Conservation (phyloP, 1,284 basidiomycete species). For the Ganoderma sp. region DNA sequence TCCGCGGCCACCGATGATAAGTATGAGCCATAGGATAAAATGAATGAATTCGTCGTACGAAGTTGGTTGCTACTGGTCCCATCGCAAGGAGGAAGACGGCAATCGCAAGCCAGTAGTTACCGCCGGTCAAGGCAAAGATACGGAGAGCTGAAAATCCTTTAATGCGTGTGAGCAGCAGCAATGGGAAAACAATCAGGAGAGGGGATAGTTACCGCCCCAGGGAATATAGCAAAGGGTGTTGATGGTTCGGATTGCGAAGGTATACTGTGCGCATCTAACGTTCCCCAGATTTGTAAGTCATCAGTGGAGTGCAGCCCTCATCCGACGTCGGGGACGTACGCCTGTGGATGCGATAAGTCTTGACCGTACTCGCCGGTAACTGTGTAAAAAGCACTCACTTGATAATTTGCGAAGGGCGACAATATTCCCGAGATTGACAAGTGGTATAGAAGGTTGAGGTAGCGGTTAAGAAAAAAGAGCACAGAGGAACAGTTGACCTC, state of each 20-base stretch:
- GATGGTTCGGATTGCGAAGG: neutral
- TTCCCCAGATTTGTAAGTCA: neutral
- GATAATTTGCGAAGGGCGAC: neutral
- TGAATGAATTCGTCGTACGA: neutral
- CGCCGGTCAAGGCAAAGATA: conserved; percentile 13
- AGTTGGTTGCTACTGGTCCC: conserved; percentile 10
- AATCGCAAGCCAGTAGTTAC: neutral
- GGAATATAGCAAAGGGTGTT: conserved; percentile 11
- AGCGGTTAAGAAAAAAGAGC: conserved; percentile 10
- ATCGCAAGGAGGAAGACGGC: conserved; percentile 7
- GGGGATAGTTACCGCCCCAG: conserved; percentile 6
- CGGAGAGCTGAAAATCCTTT: conserved; percentile 20
- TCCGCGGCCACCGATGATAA: neutral
- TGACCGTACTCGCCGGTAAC: neutral
- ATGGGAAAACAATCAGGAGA: neutral
- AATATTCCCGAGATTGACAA: neutral
- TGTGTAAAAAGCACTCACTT: neutral
- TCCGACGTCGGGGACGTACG: neutral
- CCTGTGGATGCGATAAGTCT: neutral
- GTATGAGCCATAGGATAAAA: too few species aligned
- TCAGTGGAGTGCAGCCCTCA: neutral
- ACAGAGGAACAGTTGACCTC: conserved; percentile 1
- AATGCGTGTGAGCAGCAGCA: neutral
- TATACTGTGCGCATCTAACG: conserved; percentile 9
- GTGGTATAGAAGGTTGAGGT: neutral